Evolutionary conservation across 2,329 filamentous ascomycete species (phyloP).

Genomic region (Myotisia sp.): DNA sequence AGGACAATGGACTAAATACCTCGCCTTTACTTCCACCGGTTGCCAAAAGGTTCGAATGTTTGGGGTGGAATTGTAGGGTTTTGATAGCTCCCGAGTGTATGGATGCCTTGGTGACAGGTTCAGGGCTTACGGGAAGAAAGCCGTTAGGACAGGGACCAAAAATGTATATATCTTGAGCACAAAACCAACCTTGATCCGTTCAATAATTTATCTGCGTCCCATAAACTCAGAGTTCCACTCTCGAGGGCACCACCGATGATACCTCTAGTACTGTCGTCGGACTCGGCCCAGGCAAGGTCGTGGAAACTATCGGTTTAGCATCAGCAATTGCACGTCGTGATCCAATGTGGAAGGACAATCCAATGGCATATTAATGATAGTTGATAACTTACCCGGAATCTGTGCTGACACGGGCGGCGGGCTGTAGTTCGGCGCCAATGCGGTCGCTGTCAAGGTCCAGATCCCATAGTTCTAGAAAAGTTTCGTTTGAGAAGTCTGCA

Average conservation of each 20-base stretch:
- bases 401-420: slow-evolving; percentile 66
- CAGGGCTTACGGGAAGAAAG: slow-evolving; percentile 45
- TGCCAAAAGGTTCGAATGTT: slow-evolving; percentile 78
- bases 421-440: slow-evolving; percentile 69
- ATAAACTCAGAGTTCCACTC: slow-evolving; percentile 83
- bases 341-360: neutral
- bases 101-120: slow-evolving; percentile 70
- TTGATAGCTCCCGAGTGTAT: slow-evolving; percentile 92
- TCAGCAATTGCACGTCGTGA: slow-evolving; percentile 14
- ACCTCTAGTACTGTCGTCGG: slow-evolving; percentile 64
- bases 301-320: slow-evolving; percentile 51
- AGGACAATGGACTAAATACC: slow-evolving; percentile 18
- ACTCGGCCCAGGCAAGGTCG: slow-evolving; percentile 85
- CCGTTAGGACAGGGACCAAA: slow-evolving; percentile 2
- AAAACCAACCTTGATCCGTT: slow-evolving; percentile 35
- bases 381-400: slow-evolving; percentile 60
- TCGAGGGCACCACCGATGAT: slow-evolving; percentile 92
- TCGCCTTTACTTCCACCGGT: slow-evolving; percentile 91
- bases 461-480: slow-evolving; percentile 92
- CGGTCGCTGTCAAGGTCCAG: slow-evolving; percentile 64
- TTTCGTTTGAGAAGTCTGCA: slow-evolving; percentile 95
- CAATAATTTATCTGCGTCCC: slow-evolving; percentile 65
- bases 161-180: slow-evolving; percentile 4
- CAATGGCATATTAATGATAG: neutral
- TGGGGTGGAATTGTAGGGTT: slow-evolving; percentile 89